Evolutionary conservation across 495 filamentous ascomycete species (phyloP), one percentile per base, ranked within the genome.

Genomic region (Aspergillus saccharolyticus): DNA sequence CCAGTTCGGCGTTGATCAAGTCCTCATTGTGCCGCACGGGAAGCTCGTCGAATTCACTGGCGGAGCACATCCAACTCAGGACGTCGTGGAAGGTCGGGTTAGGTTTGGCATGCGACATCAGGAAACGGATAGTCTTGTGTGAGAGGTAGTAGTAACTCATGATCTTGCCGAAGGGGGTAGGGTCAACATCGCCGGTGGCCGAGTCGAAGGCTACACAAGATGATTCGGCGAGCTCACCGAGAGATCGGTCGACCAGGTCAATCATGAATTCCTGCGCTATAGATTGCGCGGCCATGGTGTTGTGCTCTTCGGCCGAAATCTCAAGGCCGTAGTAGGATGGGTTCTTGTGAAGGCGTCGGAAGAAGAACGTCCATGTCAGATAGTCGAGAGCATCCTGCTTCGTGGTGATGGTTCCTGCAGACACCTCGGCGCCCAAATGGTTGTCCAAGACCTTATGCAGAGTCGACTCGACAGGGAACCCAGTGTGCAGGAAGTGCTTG

Each of bases 111-210:
- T 90, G 80, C 39, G 79, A 76, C 59, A 89, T 79, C 4, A 98
- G 78, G 60, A 89, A 84, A 0, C 94, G 87, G 62, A 99, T 91
- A 7, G 95, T 97, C 69, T 90, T 90, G 72, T 99, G 94, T 0
- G 91, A 93, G 24, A 99, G 85, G 67, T 99, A 99, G 78, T 99
- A 99, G 76, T 99, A 99, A 73, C 87, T 91, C 88, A 96, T 96
- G 66, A 97, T 97, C 74, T 96, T 97, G 60, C 94, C 94, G 42
- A 97, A 77, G 0, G 94, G 84, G 0, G 94, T 97, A 0, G 91
- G 78, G 56, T 96, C 86, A 24, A 99, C 82, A 59, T 97, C 89
- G 21, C 91, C 91, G 63, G 91, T 96, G 3, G 72, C 74, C n/a
- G 88, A 84, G 60, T 87, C 85, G 2, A 92, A 73, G 17, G 82